Conservation (phyloP, 768 basidiomycete species). For the Suillus luteus region DNA sequence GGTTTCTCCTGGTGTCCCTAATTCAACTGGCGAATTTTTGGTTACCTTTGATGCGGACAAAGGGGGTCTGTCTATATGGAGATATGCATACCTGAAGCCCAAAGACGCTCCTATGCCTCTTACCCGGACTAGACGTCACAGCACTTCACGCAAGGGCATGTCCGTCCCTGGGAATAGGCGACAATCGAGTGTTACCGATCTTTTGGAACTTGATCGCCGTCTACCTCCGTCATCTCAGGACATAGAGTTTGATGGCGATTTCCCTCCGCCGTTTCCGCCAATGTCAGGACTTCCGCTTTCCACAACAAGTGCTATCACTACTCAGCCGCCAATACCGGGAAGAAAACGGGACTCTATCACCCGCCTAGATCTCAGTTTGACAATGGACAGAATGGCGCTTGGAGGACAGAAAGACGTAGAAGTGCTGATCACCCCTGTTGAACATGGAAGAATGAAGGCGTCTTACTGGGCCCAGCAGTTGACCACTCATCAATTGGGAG, state of each 20-base stretch:
- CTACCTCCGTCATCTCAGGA: conserved; percentile 45
- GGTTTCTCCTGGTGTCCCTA: conserved; percentile 47
- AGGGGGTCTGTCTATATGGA: conserved; percentile 64
- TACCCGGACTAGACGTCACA: conserved; percentile 28
- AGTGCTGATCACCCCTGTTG: conserved; percentile 40
- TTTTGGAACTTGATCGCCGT: conserved; percentile 34
- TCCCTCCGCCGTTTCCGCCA: conserved; percentile 28
- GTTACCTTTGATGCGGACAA: conserved; percentile 62
- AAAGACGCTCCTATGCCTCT: conserved; percentile 52
- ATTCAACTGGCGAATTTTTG: conserved; percentile 48
- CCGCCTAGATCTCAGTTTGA: conserved; percentile 58
- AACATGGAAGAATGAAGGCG: conserved; percentile 68
- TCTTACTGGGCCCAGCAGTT: conserved; percentile 74
- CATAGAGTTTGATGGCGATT: conserved; percentile 35
- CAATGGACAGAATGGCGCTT: conserved; percentile 69
- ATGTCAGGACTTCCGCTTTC: conserved; percentile 51
- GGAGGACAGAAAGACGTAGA: conserved; percentile 52
- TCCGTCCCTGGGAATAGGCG: conserved; percentile 37
- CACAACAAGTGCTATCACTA: conserved; percentile 54
- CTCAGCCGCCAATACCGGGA: conserved; percentile 53
- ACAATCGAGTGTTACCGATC: conserved; percentile 39
- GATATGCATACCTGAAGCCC: conserved; percentile 67
- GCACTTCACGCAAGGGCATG: conserved; percentile 42
- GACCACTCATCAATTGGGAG: conserved; percentile 46
- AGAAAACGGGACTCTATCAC: conserved; percentile 44